Evolutionary conservation across 352 stramenopile species (phyloP), one percentile per base, ranked within the genome.

Genomic region (Globisporangium spinosum): DNA sequence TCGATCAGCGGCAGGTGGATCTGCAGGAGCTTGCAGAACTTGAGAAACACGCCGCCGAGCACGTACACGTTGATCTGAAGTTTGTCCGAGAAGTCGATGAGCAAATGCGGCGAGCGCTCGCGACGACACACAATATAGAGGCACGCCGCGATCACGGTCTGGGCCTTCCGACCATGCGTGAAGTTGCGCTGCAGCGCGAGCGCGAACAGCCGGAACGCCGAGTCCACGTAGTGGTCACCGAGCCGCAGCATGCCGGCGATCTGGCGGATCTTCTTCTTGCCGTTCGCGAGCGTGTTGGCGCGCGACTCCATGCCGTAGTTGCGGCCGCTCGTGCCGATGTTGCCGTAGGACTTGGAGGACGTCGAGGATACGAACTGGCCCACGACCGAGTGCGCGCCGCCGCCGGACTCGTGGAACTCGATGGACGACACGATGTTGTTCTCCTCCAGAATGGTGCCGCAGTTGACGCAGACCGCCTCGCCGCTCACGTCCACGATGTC

Each of bases 41-140:
- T 96, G 58, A 96, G 78, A 65, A 96, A 96, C 25, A 94, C 85
- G 49, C 85, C 87, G 25, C 89, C 89, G 20, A 96, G 76, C 68
- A 93, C 87, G 70, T 95, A 96, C 43, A 96, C 89, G 67, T 91
- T 94, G 71, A 99, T 96, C 81, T 99, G 97, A 6, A 99, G 82
- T 61, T 98, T 98, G 82, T 99, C 98, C 15, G 84, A 97, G 75
- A 99, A 99, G 80, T 99, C 98, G 76, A 99, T 99, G 20, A 99
- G 88, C 90, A 99, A 90, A 71, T 99, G 97, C 65, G 98, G 97
- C 68, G 92, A 98, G 69, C 98, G 98, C 73, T 99, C 93, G 72
- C 98, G 89, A 32, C 98, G 85, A 79, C 97, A 99, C 0, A 98
- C 96, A 62, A 99, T 99, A 77, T 99, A 99, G 47, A 99, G 85